Evolutionary conservation across 1,284 basidiomycete species (phyloP).

Genomic region (Austroboletus novae-zelandiae): DNA sequence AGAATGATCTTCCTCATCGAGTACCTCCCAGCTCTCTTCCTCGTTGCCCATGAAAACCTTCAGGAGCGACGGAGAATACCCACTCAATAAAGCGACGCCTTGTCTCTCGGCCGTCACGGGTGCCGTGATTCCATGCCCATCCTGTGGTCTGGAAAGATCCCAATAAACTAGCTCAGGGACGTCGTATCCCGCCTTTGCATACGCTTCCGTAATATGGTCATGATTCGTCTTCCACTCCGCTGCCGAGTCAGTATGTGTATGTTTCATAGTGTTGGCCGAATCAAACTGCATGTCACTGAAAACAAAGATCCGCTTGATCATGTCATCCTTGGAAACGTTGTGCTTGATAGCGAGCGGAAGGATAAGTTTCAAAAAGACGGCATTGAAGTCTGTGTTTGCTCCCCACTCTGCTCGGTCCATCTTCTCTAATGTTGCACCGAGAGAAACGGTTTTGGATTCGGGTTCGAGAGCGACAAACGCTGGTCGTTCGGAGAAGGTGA

Average conservation of each 20-base stretch:
- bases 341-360: conserved; percentile 55
- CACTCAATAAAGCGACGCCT: conserved; percentile 66
- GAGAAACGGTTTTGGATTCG: conserved; percentile 26
- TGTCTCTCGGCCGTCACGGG: conserved; percentile 50
- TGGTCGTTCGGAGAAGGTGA: conserved; percentile 61
- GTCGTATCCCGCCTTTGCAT: conserved; percentile 59
- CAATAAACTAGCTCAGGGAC: conserved; percentile 68
- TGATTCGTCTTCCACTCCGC: conserved; percentile 59
- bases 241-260: not conserved
- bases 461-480: conserved; percentile 49
- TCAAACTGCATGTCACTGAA: conserved; percentile 82
- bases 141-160: conserved; percentile 37
- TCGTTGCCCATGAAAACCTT: conserved; percentile 68
- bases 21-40: conserved; percentile 34
- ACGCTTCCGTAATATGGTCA: conserved; percentile 51
- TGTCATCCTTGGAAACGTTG: conserved; percentile 59
- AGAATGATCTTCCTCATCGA: conserved; percentile 26
- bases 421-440: conserved; percentile 34
- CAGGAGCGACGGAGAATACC: conserved; percentile 65
- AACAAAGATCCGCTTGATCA: conserved; percentile 72
- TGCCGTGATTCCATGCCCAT: conserved; percentile 28
- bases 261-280: conserved; percentile 1
- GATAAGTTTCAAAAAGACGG: conserved; percentile 58
- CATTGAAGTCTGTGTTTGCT: conserved; percentile 59
- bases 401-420: conserved; percentile 47